A percentile compares a stretch with the other conserved stretches of the same genome.
Evolutionary conservation across 768 basidiomycete genomes (phyloP).

Genomic region (Candolleomyces aberdarensis): DNA sequence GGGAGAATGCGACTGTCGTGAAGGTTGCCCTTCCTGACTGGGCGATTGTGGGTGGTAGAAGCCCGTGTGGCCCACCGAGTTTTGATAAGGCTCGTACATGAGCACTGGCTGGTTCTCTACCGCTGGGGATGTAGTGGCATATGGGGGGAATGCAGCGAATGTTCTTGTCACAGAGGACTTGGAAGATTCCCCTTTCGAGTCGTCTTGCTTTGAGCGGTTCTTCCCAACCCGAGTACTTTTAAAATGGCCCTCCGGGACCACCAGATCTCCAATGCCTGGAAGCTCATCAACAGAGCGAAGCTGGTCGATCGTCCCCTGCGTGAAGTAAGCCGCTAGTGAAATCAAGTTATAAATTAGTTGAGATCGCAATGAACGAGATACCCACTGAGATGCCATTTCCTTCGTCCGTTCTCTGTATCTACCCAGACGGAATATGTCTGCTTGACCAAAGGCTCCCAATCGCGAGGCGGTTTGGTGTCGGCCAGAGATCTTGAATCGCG

Average conservation of each 20-base stretch:
- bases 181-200: slow-evolving; percentile 25
- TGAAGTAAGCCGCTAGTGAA: slow-evolving; percentile 74
- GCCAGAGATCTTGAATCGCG: neutral
- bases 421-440: slow-evolving; percentile 85
- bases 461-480: slow-evolving; percentile 39
- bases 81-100: slow-evolving; percentile 42
- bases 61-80: slow-evolving; percentile 13
- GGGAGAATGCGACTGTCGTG: slow-evolving; percentile 2
- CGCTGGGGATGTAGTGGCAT: slow-evolving; percentile 24
- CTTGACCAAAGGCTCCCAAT: slow-evolving; percentile 72
- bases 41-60: slow-evolving; percentile 14
- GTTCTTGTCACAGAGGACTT: slow-evolving; percentile 30
- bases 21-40: neutral
- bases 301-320: slow-evolving; percentile 69
- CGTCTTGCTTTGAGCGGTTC: slow-evolving; percentile 42
- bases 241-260: slow-evolving; percentile 67
- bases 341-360: slow-evolving; percentile 3
- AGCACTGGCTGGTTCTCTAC: slow-evolving; percentile 26
- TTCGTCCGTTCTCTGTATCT: slow-evolving; percentile 55
- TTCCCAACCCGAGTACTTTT: slow-evolving; percentile 63
- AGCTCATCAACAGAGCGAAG: slow-evolving; percentile 72
- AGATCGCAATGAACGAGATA: slow-evolving; percentile 8
- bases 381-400: slow-evolving; percentile 85
- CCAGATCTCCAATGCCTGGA: slow-evolving; percentile 51
- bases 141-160: slow-evolving; percentile 39